phyloP scores from a whole-genome alignment of 352 stramenopile species.

The Pythium biforme region DNA sequence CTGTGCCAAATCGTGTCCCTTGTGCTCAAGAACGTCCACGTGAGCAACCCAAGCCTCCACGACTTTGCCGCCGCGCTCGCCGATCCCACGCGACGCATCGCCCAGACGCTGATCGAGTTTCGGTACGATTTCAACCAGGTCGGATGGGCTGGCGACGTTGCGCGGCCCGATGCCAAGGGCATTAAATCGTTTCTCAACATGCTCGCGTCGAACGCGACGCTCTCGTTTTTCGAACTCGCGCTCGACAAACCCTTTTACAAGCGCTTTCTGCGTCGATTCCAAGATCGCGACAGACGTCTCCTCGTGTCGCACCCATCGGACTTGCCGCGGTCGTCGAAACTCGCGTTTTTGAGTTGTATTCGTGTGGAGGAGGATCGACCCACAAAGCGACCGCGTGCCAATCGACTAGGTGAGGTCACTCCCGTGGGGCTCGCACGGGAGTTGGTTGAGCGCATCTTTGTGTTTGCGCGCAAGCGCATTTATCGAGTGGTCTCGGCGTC shows the following conservation, averaged over 20 bases:
- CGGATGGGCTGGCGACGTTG: neutral
- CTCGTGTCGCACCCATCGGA: conserved; percentile 1
- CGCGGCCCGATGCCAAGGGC: conserved; percentile 1
- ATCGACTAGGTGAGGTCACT: neutral
- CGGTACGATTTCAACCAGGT: conserved; percentile 14
- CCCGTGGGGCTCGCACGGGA: neutral
- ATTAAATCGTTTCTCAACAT: conserved; percentile 14
- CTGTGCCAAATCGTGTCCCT: conserved; percentile 3
- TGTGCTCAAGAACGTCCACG: conserved; percentile 14
- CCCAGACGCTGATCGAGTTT: conserved; percentile 10
- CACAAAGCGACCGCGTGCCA: neutral
- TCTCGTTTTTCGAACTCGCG: conserved; percentile 21
- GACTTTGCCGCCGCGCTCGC: conserved; percentile 2
- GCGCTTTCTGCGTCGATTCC: conserved; percentile 4
- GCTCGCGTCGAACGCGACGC: conserved; percentile 5
- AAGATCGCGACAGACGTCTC: neutral
- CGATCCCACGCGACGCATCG: conserved; percentile 8
- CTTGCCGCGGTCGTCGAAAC: neutral
- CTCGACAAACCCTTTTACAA: conserved; percentile 1
- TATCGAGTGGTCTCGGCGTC: neutral
- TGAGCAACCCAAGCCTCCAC: conserved; percentile 12
- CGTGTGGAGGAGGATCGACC: neutral
- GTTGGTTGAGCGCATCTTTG: neutral
- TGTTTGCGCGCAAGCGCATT: neutral
- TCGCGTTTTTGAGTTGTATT: conserved; percentile 19